Percentiles rank a stretch among this genome's conserved stretches.
These are phyloP conservation scores for Seiridium cupressi DNA, from an alignment of 2,329 filamentous ascomycete genomes.

Conservation along the genomic window DNA sequence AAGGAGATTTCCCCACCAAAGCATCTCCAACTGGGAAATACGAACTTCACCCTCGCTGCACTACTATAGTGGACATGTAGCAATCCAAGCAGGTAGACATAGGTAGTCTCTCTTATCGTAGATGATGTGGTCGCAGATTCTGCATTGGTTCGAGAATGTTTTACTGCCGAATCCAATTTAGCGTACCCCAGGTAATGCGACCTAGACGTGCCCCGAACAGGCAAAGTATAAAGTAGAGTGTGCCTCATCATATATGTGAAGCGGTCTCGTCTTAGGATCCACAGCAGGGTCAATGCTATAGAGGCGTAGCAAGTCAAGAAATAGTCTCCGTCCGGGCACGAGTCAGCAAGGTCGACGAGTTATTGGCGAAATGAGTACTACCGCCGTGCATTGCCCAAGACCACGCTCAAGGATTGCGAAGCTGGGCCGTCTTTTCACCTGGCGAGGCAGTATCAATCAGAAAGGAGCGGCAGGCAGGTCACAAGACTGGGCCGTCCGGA, in stretches of 20 bases:
- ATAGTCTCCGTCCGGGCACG: background rate
- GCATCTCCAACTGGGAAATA: no score
- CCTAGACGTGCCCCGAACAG: background rate
- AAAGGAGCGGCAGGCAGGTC: no score
- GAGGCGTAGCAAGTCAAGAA: background rate
- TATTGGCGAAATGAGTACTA: background rate
- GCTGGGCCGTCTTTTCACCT: no score
- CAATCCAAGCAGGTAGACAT: background rate
- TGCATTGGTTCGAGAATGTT: constrained; percentile 5
- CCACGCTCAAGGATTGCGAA: background rate
- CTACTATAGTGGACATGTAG: background rate
- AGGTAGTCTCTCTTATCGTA: no score
- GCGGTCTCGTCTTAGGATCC: background rate
- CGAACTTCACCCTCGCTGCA: background rate
- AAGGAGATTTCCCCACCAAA: no score
- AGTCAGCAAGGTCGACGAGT: background rate
- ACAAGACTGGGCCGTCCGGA: no score
- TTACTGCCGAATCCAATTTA: constrained; percentile 3
- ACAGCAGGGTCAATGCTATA: constrained; percentile 1
- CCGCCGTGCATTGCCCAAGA: background rate
- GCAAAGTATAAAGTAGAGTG: background rate
- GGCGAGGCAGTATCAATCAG: no score
- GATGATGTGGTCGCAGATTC: background rate
- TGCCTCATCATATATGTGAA: constrained; percentile 5
- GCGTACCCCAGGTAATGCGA: constrained; percentile 2